Evolutionary conservation across 768 basidiomycete species (phyloP).

Genomic region (Auricularia sp.): DNA sequence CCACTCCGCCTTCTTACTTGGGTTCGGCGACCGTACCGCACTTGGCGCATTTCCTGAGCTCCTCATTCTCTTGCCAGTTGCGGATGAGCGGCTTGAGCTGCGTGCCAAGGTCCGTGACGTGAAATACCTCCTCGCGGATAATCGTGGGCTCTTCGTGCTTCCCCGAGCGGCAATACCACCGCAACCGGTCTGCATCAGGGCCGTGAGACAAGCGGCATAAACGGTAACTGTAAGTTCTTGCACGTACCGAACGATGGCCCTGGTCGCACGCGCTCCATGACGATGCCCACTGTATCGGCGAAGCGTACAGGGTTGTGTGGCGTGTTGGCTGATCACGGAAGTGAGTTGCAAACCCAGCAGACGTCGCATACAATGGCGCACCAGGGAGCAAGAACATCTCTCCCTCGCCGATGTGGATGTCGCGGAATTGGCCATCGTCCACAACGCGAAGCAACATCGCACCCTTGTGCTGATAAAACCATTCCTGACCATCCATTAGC

Average conservation of each 20-base stretch:
- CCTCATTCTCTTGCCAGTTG: constrained; percentile 61
- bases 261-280: constrained; percentile 80
- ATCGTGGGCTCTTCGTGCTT: constrained; percentile 57
- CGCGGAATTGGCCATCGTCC: constrained; percentile 67
- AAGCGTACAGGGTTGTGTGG: constrained; percentile 94
- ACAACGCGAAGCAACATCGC: constrained; percentile 84
- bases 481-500: constrained; percentile 46
- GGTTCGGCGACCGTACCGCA: constrained; percentile 59
- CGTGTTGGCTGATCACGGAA: constrained; percentile 57
- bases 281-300: constrained; percentile 82
- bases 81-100: constrained; percentile 90
- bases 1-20: constrained; percentile 28
- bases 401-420: constrained; percentile 85
- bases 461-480: constrained; percentile 97
- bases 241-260: constrained; percentile 57
- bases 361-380: constrained; percentile 17
- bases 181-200: constrained; percentile 58
- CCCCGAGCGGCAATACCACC: constrained; percentile 78
- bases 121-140: constrained; percentile 76
- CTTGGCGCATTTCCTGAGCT: constrained; percentile 53
- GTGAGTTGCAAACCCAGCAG: not conserved
- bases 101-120: constrained; percentile 82
- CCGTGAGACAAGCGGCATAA: constrained; percentile 2
- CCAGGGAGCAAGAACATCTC: constrained; percentile 96
- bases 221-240: not conserved